phyloP scores from a whole-genome alignment of 106 monocot species.

The Allium cepa region DNA sequence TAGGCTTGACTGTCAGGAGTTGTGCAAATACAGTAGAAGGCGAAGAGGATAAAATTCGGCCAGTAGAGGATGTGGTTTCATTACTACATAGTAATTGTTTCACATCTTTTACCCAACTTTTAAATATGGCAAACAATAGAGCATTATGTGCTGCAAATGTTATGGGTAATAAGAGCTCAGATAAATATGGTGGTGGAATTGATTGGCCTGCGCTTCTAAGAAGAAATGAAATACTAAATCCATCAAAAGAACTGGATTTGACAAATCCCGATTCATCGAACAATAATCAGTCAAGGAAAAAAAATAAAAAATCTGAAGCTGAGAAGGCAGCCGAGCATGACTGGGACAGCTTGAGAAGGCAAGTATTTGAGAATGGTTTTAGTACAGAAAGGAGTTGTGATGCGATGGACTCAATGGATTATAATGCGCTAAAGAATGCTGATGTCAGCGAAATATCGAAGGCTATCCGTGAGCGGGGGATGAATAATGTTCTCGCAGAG shows the following conservation, averaged over 20 bases:
- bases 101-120: constrained; percentile 52
- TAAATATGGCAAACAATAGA: constrained; percentile 32
- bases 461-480: constrained; percentile 68
- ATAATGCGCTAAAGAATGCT: constrained; percentile 60
- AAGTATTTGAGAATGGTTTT: constrained; percentile 8
- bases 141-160: constrained; percentile 11
- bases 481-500: constrained; percentile 87
- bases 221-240: not conserved
- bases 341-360: constrained; percentile 66
- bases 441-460: constrained; percentile 56
- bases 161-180: constrained; percentile 3
- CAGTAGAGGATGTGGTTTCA: constrained; percentile 1
- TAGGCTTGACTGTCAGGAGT: constrained; percentile 10
- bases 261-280: too few relatives aligned
- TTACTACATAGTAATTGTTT: constrained; percentile 1
- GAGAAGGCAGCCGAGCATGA: constrained; percentile 29
- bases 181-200: constrained; percentile 3
- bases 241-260: not conserved
- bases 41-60: constrained; percentile 28
- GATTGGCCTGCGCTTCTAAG: not conserved
- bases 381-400: constrained; percentile 35
- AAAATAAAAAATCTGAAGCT: constrained; percentile 9
- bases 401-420: constrained; percentile 63
- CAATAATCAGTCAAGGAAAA: too few relatives aligned
- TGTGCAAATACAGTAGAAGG: constrained; percentile 16